Percentiles rank a stretch among this genome's conserved stretches.
Conservation (phyloP, 495 filamentous ascomycete species). For the Acidiella bohemica region DNA sequence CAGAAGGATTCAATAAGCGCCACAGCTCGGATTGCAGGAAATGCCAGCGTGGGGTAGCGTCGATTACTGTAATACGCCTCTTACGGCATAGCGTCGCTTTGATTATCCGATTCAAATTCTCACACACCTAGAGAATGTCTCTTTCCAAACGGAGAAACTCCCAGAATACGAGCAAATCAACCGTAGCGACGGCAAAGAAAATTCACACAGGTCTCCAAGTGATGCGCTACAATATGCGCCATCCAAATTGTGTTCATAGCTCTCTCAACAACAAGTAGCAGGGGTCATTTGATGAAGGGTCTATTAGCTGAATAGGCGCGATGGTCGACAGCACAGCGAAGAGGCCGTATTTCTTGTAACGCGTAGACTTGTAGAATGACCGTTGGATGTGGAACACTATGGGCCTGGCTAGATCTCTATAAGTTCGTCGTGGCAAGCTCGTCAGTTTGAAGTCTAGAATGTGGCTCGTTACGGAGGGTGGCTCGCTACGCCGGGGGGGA, state of each 20-base stretch:
- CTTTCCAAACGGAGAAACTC: neutral
- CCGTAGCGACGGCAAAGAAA: neutral
- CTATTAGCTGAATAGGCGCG: neutral
- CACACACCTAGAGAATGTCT: neutral
- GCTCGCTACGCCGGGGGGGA: constrained; percentile 2
- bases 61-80: neutral
- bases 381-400: neutral
- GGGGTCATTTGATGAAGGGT: neutral
- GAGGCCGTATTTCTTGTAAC: constrained; percentile 1
- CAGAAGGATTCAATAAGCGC: too few species aligned
- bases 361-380: neutral
- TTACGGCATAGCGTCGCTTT: neutral
- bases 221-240: neutral
- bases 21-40: neutral
- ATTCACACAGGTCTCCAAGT: neutral
- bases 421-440: neutral
- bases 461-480: constrained; percentile 1
- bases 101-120: constrained; percentile 1
- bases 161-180: neutral
- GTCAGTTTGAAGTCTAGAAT: neutral
- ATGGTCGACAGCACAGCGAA: constrained; percentile 1
- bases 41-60: neutral
- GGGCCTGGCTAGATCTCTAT: neutral
- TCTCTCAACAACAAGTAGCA: neutral
- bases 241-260: neutral